Evolutionary conservation across 352 stramenopile genomes (phyloP).

Genomic region (Elongisporangium prolatum): DNA sequence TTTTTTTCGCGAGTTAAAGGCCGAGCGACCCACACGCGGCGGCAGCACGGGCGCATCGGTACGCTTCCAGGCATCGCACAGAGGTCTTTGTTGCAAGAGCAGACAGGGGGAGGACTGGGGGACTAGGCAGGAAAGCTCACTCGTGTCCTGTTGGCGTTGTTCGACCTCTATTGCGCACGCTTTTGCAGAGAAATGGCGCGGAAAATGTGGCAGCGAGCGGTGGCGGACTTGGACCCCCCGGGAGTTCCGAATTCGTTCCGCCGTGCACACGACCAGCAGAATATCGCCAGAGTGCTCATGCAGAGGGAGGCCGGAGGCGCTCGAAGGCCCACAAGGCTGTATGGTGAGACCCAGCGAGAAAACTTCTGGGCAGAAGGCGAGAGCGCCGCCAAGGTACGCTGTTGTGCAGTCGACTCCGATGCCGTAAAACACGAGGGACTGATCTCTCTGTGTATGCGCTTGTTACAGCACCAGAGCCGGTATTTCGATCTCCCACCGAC

Average conservation of each 20-base stretch:
- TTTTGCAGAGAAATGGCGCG: constrained; percentile 25
- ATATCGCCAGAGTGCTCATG: constrained; percentile 63
- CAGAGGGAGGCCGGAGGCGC: constrained; percentile 48
- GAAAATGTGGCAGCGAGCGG: constrained; percentile 73
- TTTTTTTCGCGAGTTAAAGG: constrained; percentile 1
- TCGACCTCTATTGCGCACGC: neutral
- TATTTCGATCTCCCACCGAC: constrained; percentile 84
- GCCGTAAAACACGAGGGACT: neutral
- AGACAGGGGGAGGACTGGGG: neutral
- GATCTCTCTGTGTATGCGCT: neutral
- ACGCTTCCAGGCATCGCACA: neutral
- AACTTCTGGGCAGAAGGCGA: constrained; percentile 80
- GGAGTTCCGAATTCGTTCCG: constrained; percentile 76
- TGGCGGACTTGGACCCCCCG: constrained; percentile 61
- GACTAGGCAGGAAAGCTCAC: neutral
- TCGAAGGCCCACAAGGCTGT: constrained; percentile 30
- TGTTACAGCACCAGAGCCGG: constrained; percentile 64
- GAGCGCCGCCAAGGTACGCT: constrained; percentile 61
- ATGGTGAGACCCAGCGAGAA: constrained; percentile 49
- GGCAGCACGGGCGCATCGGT: neutral
- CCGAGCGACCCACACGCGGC: neutral
- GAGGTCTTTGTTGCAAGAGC: neutral
- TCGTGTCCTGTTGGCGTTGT: neutral
- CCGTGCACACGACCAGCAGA: constrained; percentile 54
- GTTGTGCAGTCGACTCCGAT: neutral